Conservation (phyloP, 2,329 filamentous ascomycete species). For the Chalaropsis ovoidea region DNA sequence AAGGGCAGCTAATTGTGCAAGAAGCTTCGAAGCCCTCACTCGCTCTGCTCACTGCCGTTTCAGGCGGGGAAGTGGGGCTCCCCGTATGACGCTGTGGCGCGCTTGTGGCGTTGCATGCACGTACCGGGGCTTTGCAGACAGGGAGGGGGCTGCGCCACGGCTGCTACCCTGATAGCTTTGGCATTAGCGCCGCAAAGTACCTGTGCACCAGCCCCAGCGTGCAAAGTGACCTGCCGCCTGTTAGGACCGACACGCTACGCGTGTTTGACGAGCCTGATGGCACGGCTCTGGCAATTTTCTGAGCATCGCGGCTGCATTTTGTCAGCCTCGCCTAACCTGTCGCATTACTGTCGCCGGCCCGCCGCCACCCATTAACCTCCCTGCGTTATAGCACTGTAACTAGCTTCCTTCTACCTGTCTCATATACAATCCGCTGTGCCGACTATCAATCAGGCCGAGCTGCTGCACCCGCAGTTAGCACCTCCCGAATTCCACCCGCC, state of each 20-base stretch:
- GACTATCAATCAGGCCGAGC: not conserved
- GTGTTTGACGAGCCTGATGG: slow-evolving; percentile 6
- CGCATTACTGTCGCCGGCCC: slow-evolving; percentile 38
- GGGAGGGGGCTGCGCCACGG: not conserved
- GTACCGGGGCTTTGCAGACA: not conserved
- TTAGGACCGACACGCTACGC: slow-evolving; percentile 23
- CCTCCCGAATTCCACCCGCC: no score
- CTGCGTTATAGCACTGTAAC: slow-evolving; percentile 28
- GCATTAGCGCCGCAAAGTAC: slow-evolving; percentile 16
- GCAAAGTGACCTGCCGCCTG: not conserved
- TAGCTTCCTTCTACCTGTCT: not conserved
- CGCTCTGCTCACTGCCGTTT: slow-evolving; percentile 19
- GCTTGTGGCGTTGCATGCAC: slow-evolving; percentile 14
- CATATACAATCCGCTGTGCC: not conserved
- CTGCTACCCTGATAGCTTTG: not conserved
- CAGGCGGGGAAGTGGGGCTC: slow-evolving; percentile 25
- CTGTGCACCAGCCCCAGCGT: not conserved
- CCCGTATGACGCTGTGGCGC: slow-evolving; percentile 24
- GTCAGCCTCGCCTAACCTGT: slow-evolving; percentile 24
- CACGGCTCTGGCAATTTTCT: slow-evolving; percentile 11
- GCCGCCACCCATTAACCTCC: slow-evolving; percentile 28
- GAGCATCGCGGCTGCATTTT: slow-evolving; percentile 18
- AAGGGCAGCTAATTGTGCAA: slow-evolving; percentile 22
- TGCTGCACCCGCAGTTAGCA: slow-evolving; percentile 4
- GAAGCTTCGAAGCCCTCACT: slow-evolving; percentile 23